Base-by-base conservation (phyloP, 148 eudicot genomes). In the Persicaria maculosa region DNA sequence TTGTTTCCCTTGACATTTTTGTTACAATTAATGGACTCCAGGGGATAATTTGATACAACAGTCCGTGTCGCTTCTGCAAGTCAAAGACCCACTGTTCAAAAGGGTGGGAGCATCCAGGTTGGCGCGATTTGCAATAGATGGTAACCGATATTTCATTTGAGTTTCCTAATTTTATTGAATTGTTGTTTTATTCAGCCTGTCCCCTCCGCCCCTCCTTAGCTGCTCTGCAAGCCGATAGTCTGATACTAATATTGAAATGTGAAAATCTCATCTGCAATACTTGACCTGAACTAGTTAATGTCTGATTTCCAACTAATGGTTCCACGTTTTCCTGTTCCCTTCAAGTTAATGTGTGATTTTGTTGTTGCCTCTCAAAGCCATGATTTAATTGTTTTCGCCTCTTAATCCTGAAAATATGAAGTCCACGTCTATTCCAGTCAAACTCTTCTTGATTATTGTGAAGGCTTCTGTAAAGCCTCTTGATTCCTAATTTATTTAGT, bases 91-190 rank as follows among this genome's bases (percentile, higher is more conserved):
- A 48, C 81, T 92, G 80, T 95, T 90, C 68, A 92, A 95, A 80
- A 84, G 98, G 81, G 90, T 95, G 89, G 98, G 98, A 79, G 98
- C 98, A 72, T 95, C 97, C 73, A 84, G 98, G 83, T 77, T 95
- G 79, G 85, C 97, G 17, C 97, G 96, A 73, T 90, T 90, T 53
- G 97, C 98, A 20, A 80, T 80, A 44, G 92, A 92, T 79, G 96
- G 98, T 94, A 88, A 78, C 40, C 0, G 74, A 53, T 46, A 12
- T 48, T 71, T 65, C 71, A 4, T 71, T 25, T 47, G 19, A 36
- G 5, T 11, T 22, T 20, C 31, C 5, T 36, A 12, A 31, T 25
- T n/a, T 50, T 17, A 17, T 15, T 8, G 4, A 12, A 44, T 43
- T 20, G 71, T 22, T 7, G 44, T 31, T 43, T 17, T 31, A 2